These are phyloP conservation scores for Malassezia restricta DNA, from an alignment of 1,284 basidiomycete genomes.

Conservation along the genomic window DNA sequence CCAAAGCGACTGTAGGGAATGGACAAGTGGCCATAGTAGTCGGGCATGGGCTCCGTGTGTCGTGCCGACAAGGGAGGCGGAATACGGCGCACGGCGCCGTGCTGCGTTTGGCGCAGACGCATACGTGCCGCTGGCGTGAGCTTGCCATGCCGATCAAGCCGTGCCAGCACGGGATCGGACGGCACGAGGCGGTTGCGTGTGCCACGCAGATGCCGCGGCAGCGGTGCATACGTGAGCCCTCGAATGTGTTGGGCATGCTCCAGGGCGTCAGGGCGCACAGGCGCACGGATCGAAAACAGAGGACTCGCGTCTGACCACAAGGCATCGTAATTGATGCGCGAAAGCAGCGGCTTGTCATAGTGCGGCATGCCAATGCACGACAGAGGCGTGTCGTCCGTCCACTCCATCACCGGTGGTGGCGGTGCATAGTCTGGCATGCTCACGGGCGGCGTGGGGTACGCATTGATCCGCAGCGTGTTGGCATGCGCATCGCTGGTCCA, in stretches of 20 bases:
- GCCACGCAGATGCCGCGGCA: slow-evolving; percentile 70
- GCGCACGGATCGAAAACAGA: slow-evolving; percentile 52
- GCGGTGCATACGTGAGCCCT: slow-evolving; percentile 70
- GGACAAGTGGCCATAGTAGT: slow-evolving; percentile 77
- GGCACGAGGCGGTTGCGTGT: slow-evolving; percentile 62
- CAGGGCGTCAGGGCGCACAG: slow-evolving; percentile 66
- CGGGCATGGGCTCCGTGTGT: slow-evolving; percentile 53
- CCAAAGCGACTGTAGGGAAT: slow-evolving; percentile 98
- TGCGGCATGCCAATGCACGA: slow-evolving; percentile 81
- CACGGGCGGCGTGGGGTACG: slow-evolving; percentile 67
- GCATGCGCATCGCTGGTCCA: slow-evolving; percentile 55
- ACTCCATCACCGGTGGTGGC: slow-evolving; percentile 58
- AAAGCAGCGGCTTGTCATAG: slow-evolving; percentile 66
- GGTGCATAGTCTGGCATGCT: slow-evolving; percentile 72
- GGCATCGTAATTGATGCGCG: slow-evolving; percentile 54
- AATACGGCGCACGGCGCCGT: slow-evolving; percentile 28
- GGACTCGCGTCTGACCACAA: slow-evolving; percentile 46
- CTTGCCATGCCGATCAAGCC: slow-evolving; percentile 19
- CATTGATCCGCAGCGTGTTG: slow-evolving; percentile 56
- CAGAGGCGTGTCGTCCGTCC: slow-evolving; percentile 75
- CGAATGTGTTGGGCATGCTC: slow-evolving; percentile 71
- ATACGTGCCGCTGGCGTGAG: slow-evolving; percentile 21
- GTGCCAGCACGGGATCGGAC: slow-evolving; percentile 15
- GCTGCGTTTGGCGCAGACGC: slow-evolving; percentile 15
- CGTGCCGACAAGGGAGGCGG: slow-evolving; percentile 57